These are phyloP conservation scores for Thelonectria discophora DNA, from an alignment of 2,329 filamentous ascomycete species.

Conservation along the genomic window DNA sequence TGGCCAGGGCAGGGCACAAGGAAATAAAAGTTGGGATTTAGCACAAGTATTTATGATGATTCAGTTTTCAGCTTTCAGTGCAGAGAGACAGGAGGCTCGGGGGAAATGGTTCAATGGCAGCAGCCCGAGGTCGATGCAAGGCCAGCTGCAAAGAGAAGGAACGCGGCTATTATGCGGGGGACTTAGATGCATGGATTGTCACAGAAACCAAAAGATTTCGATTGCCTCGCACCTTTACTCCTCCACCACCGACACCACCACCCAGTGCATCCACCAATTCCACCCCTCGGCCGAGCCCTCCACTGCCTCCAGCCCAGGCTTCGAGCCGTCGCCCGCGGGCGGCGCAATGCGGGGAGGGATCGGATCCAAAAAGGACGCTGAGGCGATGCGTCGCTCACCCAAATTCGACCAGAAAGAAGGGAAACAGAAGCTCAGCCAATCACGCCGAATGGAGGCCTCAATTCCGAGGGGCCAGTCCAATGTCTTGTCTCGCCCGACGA, in stretches of 20 bases:
- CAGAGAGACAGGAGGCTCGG: neutral
- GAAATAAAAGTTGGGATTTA: no score
- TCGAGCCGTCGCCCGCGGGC: neutral
- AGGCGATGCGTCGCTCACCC: no score
- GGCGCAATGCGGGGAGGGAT: slow-evolving; percentile 22
- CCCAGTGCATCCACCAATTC: neutral
- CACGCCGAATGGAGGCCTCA: neutral
- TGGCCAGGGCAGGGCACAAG: no score
- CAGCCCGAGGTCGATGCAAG: neutral
- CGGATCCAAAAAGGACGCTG: no score
- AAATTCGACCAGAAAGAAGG: slow-evolving; percentile 15
- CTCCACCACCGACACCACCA: no score
- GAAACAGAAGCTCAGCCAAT: slow-evolving; percentile 9
- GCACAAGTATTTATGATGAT: no score
- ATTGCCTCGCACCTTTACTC: no score
- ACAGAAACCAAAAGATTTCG: slow-evolving; percentile 23
- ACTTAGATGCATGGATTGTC: slow-evolving; percentile 15
- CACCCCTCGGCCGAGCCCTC: neutral
- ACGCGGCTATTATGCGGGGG: slow-evolving; percentile 6
- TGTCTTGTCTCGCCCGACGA: no score
- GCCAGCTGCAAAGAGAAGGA: neutral
- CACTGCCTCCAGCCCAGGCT: neutral
- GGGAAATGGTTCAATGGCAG: no score
- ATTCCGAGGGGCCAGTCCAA: no score
- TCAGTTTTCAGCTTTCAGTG: no score